Base-by-base conservation (phyloP, 768 basidiomycete species). In the Omphalotus guepiniiformis region DNA sequence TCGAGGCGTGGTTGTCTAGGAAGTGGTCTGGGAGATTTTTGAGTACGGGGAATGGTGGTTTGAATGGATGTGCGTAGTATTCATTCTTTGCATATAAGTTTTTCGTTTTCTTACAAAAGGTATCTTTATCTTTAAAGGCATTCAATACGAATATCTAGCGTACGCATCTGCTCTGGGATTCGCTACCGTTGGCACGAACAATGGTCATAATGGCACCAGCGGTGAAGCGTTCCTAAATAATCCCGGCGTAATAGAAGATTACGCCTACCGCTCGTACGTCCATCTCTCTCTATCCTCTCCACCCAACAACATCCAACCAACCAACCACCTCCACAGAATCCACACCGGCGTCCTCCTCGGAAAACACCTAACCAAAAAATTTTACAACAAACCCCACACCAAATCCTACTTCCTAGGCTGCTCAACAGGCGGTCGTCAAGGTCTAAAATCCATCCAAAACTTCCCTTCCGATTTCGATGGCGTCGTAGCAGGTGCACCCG, bases 321-420 rank as follows among this genome's bases (percentile, higher is more conserved):
- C 6, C 19, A 21, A 21, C 19, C 30, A n/a, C n/a, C 37, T 8
- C 8, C 19, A 8, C 22, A 40, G 39, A 11, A 27, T 59, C 30
- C 59, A 61, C 39, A 51, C 47, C 15, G 51, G 42, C 22, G 47
- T 47, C 6, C 49, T 55, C 6, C 35, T 55, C 27, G 58, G 56
- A 1, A 63, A 63, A 38, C 47, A 55, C 34, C 36, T 63, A 21
- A 42, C 53, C 4, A 40, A 51, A 5, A 26, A 43, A 4, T 63
- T 57, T 41, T 63, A 63, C 36, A 52, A 53, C 16, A 28, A 28
- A 3, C 22, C 41, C 2, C 47, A 40, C 32, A 27, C 32, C 30
- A 59, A 59, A 29, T 59, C 56, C 1, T 63, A 63, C 34, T 63
- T 37, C 39, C 34, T 56, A 15, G 59, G 59, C 3, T 60, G 58